Percentiles rank a stretch among this genome's conserved stretches.
These are phyloP conservation scores for Marasmius sp. DNA, from an alignment of 1,284 basidiomycete species.

Conservation along the genomic window DNA sequence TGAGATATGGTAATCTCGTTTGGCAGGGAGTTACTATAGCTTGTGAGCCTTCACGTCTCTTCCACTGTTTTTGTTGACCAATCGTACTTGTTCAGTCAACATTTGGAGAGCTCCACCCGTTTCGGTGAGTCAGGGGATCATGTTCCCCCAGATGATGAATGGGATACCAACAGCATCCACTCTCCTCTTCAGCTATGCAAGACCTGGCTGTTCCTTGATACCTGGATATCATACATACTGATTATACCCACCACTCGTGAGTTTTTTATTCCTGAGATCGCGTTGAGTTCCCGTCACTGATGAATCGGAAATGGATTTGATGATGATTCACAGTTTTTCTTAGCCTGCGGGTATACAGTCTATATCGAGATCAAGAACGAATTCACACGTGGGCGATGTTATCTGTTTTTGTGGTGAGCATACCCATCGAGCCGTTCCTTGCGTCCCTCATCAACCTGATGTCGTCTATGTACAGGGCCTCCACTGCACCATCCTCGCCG, in stretches of 20 bases:
- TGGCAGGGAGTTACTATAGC: constrained; percentile 5
- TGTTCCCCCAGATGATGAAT: background rate
- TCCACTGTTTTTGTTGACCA: background rate
- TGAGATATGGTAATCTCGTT: constrained; percentile 9
- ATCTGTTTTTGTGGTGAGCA: background rate
- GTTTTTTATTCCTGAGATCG: background rate
- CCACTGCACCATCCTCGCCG: background rate
- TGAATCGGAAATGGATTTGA: background rate
- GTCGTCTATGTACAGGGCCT: background rate
- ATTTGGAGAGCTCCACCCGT: background rate
- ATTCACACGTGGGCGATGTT: background rate
- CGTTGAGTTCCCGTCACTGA: background rate
- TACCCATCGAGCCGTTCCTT: background rate
- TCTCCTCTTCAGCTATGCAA: constrained; percentile 2
- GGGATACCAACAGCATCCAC: background rate
- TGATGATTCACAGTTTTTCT: constrained; percentile 3
- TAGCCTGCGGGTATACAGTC: constrained; percentile 4
- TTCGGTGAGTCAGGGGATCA: background rate
- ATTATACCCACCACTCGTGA: constrained; percentile 8
- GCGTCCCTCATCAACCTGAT: background rate
- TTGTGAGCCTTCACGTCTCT: background rate
- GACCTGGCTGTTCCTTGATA: background rate
- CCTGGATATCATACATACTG: background rate
- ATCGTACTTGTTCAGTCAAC: background rate
- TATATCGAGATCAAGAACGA: constrained; percentile 1